These are phyloP conservation scores for Termitomyces sp. DNA, from an alignment of 768 basidiomycete species.

Conservation along the genomic window DNA sequence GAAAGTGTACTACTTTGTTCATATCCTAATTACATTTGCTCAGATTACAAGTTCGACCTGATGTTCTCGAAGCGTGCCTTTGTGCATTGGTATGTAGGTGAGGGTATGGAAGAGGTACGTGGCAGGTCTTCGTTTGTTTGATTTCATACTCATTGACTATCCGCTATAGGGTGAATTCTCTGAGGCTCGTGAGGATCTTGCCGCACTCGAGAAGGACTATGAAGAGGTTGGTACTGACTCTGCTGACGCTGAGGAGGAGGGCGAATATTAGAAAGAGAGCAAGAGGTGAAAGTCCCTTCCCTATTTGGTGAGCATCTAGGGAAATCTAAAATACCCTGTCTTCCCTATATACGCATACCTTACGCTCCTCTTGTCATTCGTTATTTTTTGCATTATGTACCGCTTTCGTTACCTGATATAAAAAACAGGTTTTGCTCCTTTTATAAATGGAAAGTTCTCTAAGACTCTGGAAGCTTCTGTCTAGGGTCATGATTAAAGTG, in stretches of 20 bases:
- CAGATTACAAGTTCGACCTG: slow-evolving; percentile 97
- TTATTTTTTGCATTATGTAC: slow-evolving; percentile 12
- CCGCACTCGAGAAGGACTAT: slow-evolving; percentile 94
- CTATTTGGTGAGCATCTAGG: slow-evolving; percentile 9
- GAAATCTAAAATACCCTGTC: slow-evolving; percentile 14
- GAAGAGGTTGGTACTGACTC: slow-evolving; percentile 85
- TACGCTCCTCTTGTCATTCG: slow-evolving; percentile 7
- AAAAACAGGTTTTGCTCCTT: slow-evolving; percentile 8
- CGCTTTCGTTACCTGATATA: slow-evolving; percentile 2
- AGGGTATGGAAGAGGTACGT: slow-evolving; percentile 95
- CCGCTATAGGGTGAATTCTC: slow-evolving; percentile 83
- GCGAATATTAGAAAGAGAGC: slow-evolving; percentile 42
- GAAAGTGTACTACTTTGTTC: neutral
- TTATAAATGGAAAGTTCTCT: slow-evolving; percentile 3
- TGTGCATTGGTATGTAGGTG: slow-evolving; percentile 94
- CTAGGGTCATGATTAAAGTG: neutral
- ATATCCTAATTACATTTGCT: neutral
- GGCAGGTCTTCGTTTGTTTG: neutral
- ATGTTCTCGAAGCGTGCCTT: slow-evolving; percentile 96
- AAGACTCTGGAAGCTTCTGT: neutral
- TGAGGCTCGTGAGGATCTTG: slow-evolving; percentile 96
- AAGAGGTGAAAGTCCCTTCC: slow-evolving; percentile 8
- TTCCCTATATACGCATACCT: slow-evolving; percentile 11
- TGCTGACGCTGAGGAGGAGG: slow-evolving; percentile 63
- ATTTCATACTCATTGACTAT: neutral